Evolutionary conservation across 192 early-diverging fungal species (phyloP).

Genomic region (Mortierella claussenii): DNA sequence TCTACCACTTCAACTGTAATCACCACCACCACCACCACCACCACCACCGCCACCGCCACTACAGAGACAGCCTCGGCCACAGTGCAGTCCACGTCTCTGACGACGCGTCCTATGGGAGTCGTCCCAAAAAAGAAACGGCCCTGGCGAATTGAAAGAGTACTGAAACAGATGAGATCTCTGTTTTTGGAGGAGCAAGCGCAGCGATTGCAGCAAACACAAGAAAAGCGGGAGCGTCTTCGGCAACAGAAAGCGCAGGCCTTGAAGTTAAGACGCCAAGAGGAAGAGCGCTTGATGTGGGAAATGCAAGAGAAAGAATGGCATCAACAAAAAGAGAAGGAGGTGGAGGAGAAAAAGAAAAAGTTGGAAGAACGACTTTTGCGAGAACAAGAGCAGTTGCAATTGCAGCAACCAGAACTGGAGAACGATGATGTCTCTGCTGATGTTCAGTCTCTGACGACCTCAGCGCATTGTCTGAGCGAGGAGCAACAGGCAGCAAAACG

Average conservation of each 20-base stretch:
- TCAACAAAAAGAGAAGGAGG: background rate
- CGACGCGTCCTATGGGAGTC: too few species aligned
- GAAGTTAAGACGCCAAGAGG: too few species aligned
- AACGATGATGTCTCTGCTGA: too few species aligned
- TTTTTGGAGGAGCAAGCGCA: conserved; percentile 17
- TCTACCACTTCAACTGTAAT: background rate
- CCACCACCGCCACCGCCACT: background rate
- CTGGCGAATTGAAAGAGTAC: conserved; percentile 10
- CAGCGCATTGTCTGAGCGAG: conserved; percentile 28
- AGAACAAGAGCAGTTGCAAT: background rate
- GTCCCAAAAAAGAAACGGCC: conserved; percentile 11
- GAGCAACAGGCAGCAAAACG: background rate
- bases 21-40: background rate
- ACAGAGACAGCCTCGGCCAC: background rate
- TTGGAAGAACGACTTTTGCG: background rate
- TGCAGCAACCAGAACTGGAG: too few species aligned
- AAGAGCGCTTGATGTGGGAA: too few species aligned
- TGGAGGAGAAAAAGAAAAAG: background rate
- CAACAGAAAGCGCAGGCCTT: background rate
- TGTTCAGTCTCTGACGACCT: conserved; percentile 46
- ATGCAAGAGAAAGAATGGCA: background rate
- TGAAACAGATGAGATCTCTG: conserved; percentile 24
- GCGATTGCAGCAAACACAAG: background rate
- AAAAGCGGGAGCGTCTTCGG: background rate
- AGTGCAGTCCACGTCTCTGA: background rate